A percentile compares a stretch with the other conserved stretches of the same genome.
Conservation (phyloP, 352 stramenopile species). For the Pilasporangium apinafurcum region DNA sequence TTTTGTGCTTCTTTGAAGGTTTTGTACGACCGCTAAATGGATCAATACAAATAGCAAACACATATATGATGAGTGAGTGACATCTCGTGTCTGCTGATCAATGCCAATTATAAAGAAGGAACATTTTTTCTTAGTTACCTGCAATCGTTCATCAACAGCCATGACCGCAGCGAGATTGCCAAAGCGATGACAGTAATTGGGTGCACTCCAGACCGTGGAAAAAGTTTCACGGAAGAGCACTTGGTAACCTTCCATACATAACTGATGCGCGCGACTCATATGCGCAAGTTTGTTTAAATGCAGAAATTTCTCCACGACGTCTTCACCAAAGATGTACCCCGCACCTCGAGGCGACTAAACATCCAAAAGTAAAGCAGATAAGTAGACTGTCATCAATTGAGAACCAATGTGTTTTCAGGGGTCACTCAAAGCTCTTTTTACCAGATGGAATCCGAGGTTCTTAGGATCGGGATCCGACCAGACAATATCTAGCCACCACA, state of each 20-base stretch:
- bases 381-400: no score
- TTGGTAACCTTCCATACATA: conserved; percentile 84
- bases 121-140: conserved; percentile 25
- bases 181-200: conserved; percentile 87
- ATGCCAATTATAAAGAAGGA: background rate
- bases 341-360: conserved; percentile 62
- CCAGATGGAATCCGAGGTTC: conserved; percentile 80
- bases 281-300: conserved; percentile 74
- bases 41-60: background rate
- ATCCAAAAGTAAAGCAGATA: background rate
- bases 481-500: no score
- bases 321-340: conserved; percentile 84
- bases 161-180: conserved; percentile 71
- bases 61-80: conserved; percentile 1
- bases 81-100: background rate
- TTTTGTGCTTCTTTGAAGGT: conserved; percentile 76
- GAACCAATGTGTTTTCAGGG: no score
- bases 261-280: conserved; percentile 78
- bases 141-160: conserved; percentile 52
- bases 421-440: no score
- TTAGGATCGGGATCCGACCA: conserved; percentile 82
- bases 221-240: conserved; percentile 73
- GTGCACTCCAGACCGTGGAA: conserved; percentile 79
- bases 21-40: conserved; percentile 73
- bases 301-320: conserved; percentile 81